phyloP scores from a whole-genome alignment of 805 yeast species.

The Metschnikowia proteae region DNA sequence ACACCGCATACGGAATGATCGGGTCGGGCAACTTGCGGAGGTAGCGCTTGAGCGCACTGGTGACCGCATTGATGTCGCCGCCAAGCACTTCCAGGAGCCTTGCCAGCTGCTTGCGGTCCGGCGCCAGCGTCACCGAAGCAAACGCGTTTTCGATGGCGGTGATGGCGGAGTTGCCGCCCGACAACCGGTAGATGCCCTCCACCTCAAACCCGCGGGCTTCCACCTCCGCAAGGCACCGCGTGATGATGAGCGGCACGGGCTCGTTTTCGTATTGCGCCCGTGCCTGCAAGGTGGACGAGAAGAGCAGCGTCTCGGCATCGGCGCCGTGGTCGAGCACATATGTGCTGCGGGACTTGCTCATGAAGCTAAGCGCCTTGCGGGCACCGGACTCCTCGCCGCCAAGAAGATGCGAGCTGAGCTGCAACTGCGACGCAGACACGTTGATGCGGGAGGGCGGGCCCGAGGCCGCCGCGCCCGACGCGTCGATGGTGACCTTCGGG shows the following conservation, averaged over 20 bases:
- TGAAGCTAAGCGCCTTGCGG: constrained; percentile 15
- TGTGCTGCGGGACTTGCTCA: constrained; percentile 45
- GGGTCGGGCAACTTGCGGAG: constrained; percentile 83
- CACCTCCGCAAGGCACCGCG: constrained; percentile 70
- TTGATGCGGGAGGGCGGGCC: neutral
- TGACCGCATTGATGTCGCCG: constrained; percentile 81
- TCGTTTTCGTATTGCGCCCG: constrained; percentile 61
- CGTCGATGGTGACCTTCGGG: constrained; percentile 30
- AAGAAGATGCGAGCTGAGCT: neutral
- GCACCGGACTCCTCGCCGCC: constrained; percentile 7
- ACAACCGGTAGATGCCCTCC: constrained; percentile 89
- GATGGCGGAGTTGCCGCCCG: constrained; percentile 74
- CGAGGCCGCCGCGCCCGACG: neutral
- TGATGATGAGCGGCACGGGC: constrained; percentile 65
- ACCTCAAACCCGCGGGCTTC: constrained; percentile 69
- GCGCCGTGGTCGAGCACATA: constrained; percentile 40
- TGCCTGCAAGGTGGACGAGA: constrained; percentile 56
- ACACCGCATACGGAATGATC: constrained; percentile 64
- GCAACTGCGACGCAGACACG: neutral
- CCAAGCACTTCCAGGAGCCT: constrained; percentile 36
- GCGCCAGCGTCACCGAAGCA: constrained; percentile 25
- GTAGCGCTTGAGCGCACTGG: constrained; percentile 84
- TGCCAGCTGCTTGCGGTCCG: constrained; percentile 32
- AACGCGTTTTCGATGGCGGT: constrained; percentile 45
- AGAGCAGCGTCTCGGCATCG: constrained; percentile 29